Evolutionary conservation across 257 asterid genomes (phyloP).

Genomic region (Capsicum chinense): DNA sequence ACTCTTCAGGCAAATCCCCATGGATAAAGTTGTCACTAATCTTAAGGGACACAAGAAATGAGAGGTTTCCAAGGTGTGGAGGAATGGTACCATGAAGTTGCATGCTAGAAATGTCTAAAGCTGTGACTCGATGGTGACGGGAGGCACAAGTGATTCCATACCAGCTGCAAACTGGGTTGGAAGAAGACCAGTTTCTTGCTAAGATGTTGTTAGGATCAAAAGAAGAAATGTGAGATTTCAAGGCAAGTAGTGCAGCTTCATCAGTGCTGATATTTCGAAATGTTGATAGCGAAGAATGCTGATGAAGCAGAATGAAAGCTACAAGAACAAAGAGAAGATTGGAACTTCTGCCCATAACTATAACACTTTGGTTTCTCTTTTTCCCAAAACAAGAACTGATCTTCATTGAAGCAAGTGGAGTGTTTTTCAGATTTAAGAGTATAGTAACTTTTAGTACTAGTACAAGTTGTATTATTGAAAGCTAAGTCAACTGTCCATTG

Average conservation of each 20-base stretch:
- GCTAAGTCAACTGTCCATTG: no score
- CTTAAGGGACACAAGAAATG: background rate
- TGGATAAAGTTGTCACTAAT: background rate
- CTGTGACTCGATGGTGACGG: background rate
- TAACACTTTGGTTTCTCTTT: background rate
- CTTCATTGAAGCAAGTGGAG: no score
- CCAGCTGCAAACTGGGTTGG: background rate
- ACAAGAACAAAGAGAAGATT: background rate
- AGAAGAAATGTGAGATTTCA: background rate
- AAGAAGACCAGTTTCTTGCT: background rate
- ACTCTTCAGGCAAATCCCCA: background rate
- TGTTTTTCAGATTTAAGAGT: no score
- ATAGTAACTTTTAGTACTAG: no score
- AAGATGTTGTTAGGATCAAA: background rate
- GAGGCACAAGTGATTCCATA: background rate
- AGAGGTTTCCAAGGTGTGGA: background rate
- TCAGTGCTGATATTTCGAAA: background rate
- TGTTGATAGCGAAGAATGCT: background rate
- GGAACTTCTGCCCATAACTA: background rate
- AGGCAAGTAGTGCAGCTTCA: background rate
- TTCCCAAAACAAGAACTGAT: no score
- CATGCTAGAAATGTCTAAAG: background rate
- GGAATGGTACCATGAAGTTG: conserved; percentile 2
- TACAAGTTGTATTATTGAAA: no score
- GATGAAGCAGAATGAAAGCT: background rate